Evolutionary conservation across 2,329 filamentous ascomycete genomes (phyloP).

Genomic region (Neofusicoccum parvum): DNA sequence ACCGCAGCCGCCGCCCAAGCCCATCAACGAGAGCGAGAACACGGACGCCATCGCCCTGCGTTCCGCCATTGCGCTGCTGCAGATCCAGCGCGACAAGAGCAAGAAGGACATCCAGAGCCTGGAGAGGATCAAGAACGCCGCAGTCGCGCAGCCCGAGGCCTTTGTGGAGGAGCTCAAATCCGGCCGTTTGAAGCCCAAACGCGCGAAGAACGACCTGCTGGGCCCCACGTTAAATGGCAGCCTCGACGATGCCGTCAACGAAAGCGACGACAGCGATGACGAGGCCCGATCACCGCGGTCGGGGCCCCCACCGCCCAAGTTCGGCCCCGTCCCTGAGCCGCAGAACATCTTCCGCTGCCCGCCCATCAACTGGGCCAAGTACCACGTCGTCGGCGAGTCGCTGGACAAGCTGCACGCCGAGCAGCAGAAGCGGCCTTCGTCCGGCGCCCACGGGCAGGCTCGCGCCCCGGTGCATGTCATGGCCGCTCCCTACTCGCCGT

Average conservation of each 20-base stretch:
- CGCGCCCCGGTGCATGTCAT: slow-evolving; percentile 54
- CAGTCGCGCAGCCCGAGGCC: slow-evolving; percentile 68
- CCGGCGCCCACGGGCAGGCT: slow-evolving; percentile 21
- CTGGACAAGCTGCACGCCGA: slow-evolving; percentile 84
- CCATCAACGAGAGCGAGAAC: slow-evolving; percentile 60
- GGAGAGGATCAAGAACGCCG: slow-evolving; percentile 69
- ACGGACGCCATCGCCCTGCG: slow-evolving; percentile 85
- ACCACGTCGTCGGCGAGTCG: slow-evolving; percentile 82
- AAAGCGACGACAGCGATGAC: slow-evolving; percentile 26
- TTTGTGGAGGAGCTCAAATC: slow-evolving; percentile 70
- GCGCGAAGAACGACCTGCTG: slow-evolving; percentile 35
- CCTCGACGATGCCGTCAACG: slow-evolving; percentile 31
- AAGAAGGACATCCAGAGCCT: slow-evolving; percentile 73
- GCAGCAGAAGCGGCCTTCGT: slow-evolving; percentile 66
- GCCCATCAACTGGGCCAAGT: slow-evolving; percentile 92
- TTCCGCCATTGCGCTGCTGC: slow-evolving; percentile 81
- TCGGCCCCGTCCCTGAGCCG: slow-evolving; percentile 70
- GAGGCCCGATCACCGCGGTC: slow-evolving; percentile 18
- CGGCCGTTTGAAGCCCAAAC: slow-evolving; percentile 52
- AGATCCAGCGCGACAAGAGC: slow-evolving; percentile 81
- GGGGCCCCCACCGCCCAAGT: slow-evolving; percentile 39
- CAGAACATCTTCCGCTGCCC: slow-evolving; percentile 86
- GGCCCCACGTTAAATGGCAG: slow-evolving; percentile 41
- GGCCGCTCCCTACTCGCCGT: slow-evolving; percentile 62
- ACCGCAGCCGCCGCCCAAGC: slow-evolving; percentile 45